Evolutionary conservation across 139 green algal species (phyloP), one percentile per base, ranked within the genome.

Genomic region (Chlorella sp.): DNA sequence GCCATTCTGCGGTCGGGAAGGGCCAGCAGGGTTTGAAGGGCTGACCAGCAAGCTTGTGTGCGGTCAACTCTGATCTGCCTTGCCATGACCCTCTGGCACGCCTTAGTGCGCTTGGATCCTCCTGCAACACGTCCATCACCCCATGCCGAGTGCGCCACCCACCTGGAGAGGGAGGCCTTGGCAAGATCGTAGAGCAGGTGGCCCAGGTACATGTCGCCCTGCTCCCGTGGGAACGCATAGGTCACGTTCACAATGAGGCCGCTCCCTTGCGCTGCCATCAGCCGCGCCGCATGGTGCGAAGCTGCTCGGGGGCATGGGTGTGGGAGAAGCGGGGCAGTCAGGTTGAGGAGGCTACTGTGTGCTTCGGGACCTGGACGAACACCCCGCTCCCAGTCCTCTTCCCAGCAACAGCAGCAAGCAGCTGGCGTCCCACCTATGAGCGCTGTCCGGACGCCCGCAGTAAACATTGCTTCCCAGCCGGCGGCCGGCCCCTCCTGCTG

Each of bases 171-270:
- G 8, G 24, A 30, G 0, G 26, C 38, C 38, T 82, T 82, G 22
- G 76, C 36, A 3, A 82, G 28, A 13, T 82, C 76, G 38, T 82
- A 82, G 1, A 68, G 26, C 54, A 73, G 56, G 34, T 82, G 62
- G 13, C 76, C 76, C 11, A 82, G 4, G 38, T 82, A 82, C 24
- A 1, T 22, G 38, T 16, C 9, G 28, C 13, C 70, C 24, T 32
- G 20, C 4, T 43, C 56, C 2, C 14, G 13, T 32, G 76, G 48
- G 24, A 67, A 68, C 14, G 20, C 11, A 36, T 68, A 81, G 6
- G 48, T 43, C 2, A 82, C 76, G 40, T 82, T 82, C 17, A 82
- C 76, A 69, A 82, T 82, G 3, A 82, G 54, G 19, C 56, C 76
- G 76, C 76, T 41, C 36, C 60, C 17, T 32, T 82, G 76, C 6